Conservation (phyloP, 2,329 filamentous ascomycete genomes). For the Acephala macrosclerotiorum region DNA sequence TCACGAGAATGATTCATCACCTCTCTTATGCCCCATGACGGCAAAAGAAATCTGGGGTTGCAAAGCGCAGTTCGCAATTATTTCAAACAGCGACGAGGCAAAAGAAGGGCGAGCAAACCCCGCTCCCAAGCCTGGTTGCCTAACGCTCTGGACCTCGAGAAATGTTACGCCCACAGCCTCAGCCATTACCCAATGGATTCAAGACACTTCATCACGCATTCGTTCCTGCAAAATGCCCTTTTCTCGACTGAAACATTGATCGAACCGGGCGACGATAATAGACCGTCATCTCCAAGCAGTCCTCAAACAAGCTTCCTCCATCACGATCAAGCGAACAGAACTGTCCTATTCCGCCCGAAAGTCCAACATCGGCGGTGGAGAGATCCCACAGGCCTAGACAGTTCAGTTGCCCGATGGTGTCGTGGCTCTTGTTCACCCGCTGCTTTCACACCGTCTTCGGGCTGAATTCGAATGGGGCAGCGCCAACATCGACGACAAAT, state of each 20-base stretch:
- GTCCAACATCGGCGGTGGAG: background rate
- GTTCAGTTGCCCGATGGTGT: constrained; percentile 17
- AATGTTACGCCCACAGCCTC: constrained; percentile 21
- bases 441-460: constrained; percentile 12
- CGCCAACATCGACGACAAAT: constrained; percentile 16
- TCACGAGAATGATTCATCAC: constrained; percentile 4
- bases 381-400: constrained; percentile 1
- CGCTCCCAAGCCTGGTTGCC: constrained; percentile 20
- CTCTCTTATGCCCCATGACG: constrained; percentile 14
- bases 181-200: constrained; percentile 16
- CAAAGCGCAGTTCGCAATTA: background rate
- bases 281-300: constrained; percentile 12
- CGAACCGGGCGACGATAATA: constrained; percentile 21
- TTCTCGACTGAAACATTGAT: background rate
- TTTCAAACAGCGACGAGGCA: constrained; percentile 26
- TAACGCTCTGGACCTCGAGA: constrained; percentile 14
- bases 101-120: constrained; percentile 23
- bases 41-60: constrained; percentile 6
- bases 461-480: constrained; percentile 6
- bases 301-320: constrained; percentile 5
- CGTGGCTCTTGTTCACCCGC: constrained; percentile 11
- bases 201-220: constrained; percentile 25
- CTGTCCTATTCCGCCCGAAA: background rate
- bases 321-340: background rate
- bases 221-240: constrained; percentile 15